Evolutionary conservation across 768 basidiomycete genomes (phyloP).

Genomic region (Macrolepiota dolichaula): DNA sequence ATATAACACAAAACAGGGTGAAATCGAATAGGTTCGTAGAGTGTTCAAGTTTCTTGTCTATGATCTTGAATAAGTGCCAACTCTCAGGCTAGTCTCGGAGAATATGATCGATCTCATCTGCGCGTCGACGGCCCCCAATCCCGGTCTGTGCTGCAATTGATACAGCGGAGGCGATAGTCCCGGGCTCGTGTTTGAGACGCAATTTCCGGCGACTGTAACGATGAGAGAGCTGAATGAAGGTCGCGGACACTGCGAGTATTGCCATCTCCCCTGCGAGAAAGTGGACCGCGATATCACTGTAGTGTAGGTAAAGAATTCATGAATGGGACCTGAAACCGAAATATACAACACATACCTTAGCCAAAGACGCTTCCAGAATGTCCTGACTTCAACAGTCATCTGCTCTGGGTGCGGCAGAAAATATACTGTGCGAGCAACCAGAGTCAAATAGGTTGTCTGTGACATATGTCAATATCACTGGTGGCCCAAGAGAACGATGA

Average conservation of each 20-base stretch:
- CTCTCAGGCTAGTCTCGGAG: no score
- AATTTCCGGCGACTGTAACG: slow-evolving; percentile 39
- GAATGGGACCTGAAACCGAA: background rate
- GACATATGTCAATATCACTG: background rate
- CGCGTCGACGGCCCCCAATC: slow-evolving; percentile 37
- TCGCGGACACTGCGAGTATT: slow-evolving; percentile 38
- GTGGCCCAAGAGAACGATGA: background rate
- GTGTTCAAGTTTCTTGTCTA: no score
- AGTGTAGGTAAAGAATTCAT: background rate
- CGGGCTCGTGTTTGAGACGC: slow-evolving; percentile 42
- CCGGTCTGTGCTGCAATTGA: slow-evolving; percentile 50
- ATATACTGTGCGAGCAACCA: slow-evolving; percentile 50
- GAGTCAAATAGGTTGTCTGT: slow-evolving; percentile 44
- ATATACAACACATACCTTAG: slow-evolving; percentile 35
- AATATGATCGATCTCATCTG: slow-evolving; percentile 36
- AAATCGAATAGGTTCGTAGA: no score
- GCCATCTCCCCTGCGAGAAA: slow-evolving; percentile 39
- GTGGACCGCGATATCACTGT: slow-evolving; percentile 41
- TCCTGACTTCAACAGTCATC: slow-evolving; percentile 38
- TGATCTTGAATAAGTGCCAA: no score
- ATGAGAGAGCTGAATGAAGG: slow-evolving; percentile 46
- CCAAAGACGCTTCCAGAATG: slow-evolving; percentile 44
- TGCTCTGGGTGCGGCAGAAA: slow-evolving; percentile 35
- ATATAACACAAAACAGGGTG: no score
- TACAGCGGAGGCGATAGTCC: slow-evolving; percentile 56